Conservation (phyloP, 805 yeast species). For the Ogataea naganishii region DNA sequence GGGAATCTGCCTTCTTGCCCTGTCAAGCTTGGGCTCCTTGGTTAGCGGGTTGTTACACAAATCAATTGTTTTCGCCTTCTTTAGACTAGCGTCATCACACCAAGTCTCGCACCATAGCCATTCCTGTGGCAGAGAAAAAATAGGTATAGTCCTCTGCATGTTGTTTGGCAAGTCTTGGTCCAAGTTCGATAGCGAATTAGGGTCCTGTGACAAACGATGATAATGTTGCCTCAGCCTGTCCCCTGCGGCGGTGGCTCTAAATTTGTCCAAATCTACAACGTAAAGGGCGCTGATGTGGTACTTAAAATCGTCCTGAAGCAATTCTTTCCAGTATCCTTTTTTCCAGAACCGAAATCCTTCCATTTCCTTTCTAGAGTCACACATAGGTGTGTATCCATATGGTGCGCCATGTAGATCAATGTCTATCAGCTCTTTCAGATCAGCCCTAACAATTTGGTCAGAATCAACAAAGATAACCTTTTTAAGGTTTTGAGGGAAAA, state of each 20-base stretch:
- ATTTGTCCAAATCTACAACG: constrained; percentile 64
- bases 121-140: constrained; percentile 66
- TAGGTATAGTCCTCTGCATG: constrained; percentile 58
- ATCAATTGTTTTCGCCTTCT: constrained; percentile 69
- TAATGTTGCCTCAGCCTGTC: constrained; percentile 77
- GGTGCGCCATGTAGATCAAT: constrained; percentile 73
- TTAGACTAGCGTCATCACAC: constrained; percentile 61
- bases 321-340: constrained; percentile 78
- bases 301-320: constrained; percentile 45
- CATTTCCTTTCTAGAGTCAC: constrained; percentile 70
- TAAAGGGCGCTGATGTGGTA: constrained; percentile 83
- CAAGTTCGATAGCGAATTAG: constrained; percentile 67
- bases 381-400: constrained; percentile 84
- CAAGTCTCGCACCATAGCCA: constrained; percentile 95
- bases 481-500: constrained; percentile 72
- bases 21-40: constrained; percentile 66
- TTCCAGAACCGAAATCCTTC: constrained; percentile 91
- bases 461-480: constrained; percentile 82
- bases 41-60: constrained; percentile 79
- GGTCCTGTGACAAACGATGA: constrained; percentile 72
- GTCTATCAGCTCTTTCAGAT: constrained; percentile 58
- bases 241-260: constrained; percentile 66
- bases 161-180: constrained; percentile 95
- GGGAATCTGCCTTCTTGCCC: constrained; percentile 68
- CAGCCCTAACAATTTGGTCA: constrained; percentile 73